These are phyloP conservation scores for Pelargonium australe DNA, from an alignment of 441 rosid genomes.

Conservation along the genomic window DNA sequence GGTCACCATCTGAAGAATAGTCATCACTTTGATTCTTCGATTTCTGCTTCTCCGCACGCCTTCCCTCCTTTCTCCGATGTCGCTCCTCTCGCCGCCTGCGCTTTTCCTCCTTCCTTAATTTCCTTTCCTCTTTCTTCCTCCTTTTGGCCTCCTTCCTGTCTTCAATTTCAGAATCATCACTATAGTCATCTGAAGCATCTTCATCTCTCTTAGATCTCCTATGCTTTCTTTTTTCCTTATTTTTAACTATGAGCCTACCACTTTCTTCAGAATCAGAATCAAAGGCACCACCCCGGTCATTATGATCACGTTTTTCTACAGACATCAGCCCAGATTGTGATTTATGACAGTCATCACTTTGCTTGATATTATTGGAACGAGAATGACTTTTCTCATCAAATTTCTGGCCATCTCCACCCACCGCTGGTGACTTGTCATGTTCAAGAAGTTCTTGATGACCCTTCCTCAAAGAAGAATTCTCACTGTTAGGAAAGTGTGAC, in stretches of 20 bases:
- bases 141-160: slow-evolving; percentile 78
- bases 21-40: slow-evolving; percentile 38
- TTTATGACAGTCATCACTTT: slow-evolving; percentile 23
- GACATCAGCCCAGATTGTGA: slow-evolving; percentile 32
- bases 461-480: slow-evolving; percentile 25
- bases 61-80: slow-evolving; percentile 65
- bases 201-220: slow-evolving; percentile 53
- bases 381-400: slow-evolving; percentile 35
- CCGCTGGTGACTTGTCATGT: slow-evolving; percentile 33
- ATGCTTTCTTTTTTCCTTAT: slow-evolving; percentile 55
- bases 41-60: slow-evolving; percentile 65
- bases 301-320: slow-evolving; percentile 21
- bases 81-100: slow-evolving; percentile 71
- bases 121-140: slow-evolving; percentile 86
- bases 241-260: slow-evolving; percentile 33
- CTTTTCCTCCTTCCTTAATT: slow-evolving; percentile 73
- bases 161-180: slow-evolving; percentile 58
- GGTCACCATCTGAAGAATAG: slow-evolving; percentile 52
- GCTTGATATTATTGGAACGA: slow-evolving; percentile 30
- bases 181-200: slow-evolving; percentile 40
- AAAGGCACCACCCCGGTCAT: slow-evolving; percentile 33
- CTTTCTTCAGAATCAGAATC: slow-evolving; percentile 48
- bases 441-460: slow-evolving; percentile 30
- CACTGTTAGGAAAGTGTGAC: slow-evolving; percentile 38
- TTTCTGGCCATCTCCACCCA: slow-evolving; percentile 28